Conservation (phyloP, 2,329 filamentous ascomycete genomes). For the Fusarium sp. region DNA sequence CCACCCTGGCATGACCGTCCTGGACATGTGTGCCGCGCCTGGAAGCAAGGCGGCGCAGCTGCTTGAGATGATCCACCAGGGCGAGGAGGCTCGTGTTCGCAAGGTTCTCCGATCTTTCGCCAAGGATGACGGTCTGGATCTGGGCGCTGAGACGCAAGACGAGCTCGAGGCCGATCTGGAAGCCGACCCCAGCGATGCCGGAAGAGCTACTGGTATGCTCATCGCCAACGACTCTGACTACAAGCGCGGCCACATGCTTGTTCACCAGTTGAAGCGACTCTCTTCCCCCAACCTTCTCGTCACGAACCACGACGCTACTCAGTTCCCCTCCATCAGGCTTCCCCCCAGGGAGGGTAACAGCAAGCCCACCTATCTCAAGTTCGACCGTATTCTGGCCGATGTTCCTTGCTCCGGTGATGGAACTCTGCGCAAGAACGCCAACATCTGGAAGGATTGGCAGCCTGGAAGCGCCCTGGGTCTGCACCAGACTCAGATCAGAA, state of each 20-base stretch:
- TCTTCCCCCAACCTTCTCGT: conserved; percentile 97
- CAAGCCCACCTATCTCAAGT: conserved; percentile 84
- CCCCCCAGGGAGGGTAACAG: conserved; percentile 63
- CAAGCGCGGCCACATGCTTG: conserved; percentile 95
- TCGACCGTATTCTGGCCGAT: conserved; percentile 95
- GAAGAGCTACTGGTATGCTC: conserved; percentile 88
- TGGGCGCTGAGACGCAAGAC: conserved; percentile 60
- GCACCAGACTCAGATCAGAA: conserved; percentile 87
- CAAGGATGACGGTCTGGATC: conserved; percentile 68
- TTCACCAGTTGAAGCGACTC: conserved; percentile 96
- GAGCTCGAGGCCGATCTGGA: conserved; percentile 65
- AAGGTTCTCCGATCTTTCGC: conserved; percentile 75
- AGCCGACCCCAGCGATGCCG: conserved; percentile 77
- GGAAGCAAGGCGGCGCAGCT: conserved; percentile 97
- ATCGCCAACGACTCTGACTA: conserved; percentile 98
- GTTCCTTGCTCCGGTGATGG: conserved; percentile 98
- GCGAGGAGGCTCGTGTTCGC: conserved; percentile 87
- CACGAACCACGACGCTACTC: conserved; percentile 96
- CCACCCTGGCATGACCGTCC: conserved; percentile 88
- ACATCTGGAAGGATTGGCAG: conserved; percentile 95
- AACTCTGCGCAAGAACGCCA: conserved; percentile 91
- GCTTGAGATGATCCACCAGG: conserved; percentile 91
- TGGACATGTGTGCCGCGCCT: conserved; percentile 96
- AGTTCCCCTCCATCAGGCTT: conserved; percentile 94
- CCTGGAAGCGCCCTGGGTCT: conserved; percentile 89